A percentile compares a stretch with the other conserved stretches of the same genome.
These are phyloP conservation scores for Hypomontagnella submonticulosa DNA, from an alignment of 495 filamentous ascomycete genomes.

Conservation along the genomic window DNA sequence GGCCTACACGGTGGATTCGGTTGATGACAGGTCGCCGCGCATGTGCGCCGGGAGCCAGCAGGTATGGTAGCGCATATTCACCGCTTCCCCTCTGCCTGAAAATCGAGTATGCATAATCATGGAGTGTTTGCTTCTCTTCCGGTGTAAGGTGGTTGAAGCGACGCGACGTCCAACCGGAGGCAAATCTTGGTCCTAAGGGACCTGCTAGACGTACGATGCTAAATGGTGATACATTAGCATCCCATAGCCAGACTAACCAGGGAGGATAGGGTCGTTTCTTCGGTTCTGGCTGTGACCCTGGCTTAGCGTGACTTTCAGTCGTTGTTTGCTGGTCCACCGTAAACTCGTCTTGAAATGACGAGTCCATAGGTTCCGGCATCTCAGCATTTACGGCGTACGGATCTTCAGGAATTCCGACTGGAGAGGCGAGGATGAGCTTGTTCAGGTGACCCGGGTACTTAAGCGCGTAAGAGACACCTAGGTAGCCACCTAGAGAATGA, in stretches of 20 bases:
- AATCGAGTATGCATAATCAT: conserved; percentile 93
- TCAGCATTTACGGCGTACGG: conserved; percentile 86
- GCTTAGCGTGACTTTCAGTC: conserved; percentile 53
- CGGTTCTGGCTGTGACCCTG: conserved; percentile 41
- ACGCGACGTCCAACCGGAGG: conserved; percentile 93
- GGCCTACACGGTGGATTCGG: conserved; percentile 85
- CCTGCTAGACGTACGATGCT: conserved; percentile 87
- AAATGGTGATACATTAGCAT: conserved; percentile 96
- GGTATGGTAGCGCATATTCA: conserved; percentile 92
- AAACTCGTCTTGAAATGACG: conserved; percentile 76
- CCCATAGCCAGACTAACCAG: conserved; percentile 94
- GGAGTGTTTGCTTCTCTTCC: conserved; percentile 84
- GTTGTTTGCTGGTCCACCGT: conserved; percentile 75
- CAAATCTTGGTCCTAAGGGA: conserved; percentile 89
- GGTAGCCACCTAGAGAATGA: conserved; percentile 93
- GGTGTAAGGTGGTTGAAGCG: conserved; percentile 88
- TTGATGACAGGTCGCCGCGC: conserved; percentile 89
- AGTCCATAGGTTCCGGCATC: conserved; percentile 79
- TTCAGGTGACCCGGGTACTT: conserved; percentile 95
- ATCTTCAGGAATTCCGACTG: conserved; percentile 94
- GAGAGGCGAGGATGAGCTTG: conserved; percentile 93
- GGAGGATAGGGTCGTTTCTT: conserved; percentile 72
- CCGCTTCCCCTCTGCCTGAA: conserved; percentile 93
- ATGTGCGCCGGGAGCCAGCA: conserved; percentile 92
- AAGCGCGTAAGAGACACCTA: conserved; percentile 92